Percentiles rank a stretch among this genome's conserved stretches.
These are phyloP conservation scores for Borovskyia barvae DNA, from an alignment of 208 protist genomes.

Conservation along the genomic window DNA sequence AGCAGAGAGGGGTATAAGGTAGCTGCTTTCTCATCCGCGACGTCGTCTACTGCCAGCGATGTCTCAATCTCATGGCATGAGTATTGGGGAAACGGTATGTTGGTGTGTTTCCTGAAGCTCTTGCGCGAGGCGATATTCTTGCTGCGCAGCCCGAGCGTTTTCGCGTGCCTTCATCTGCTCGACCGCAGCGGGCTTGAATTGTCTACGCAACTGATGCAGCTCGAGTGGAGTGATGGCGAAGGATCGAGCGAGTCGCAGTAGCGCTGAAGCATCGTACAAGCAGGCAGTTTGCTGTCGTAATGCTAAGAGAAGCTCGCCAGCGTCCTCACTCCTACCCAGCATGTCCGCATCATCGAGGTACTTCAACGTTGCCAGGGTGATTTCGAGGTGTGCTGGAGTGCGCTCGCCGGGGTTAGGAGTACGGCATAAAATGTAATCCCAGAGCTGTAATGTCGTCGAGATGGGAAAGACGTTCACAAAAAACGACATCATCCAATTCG, in stretches of 20 bases:
- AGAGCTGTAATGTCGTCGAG: constrained; percentile 48
- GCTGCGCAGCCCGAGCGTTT: constrained; percentile 1
- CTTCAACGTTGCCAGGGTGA: constrained; percentile 55
- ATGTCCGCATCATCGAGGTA: constrained; percentile 28
- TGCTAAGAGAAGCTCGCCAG: constrained; percentile 32
- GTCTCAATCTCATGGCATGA: too few relatives aligned
- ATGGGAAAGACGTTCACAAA: constrained; percentile 66
- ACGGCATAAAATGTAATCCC: constrained; percentile 60
- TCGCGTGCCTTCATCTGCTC: constrained; percentile 22
- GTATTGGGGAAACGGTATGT: too few relatives aligned
- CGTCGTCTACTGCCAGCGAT: too few relatives aligned
- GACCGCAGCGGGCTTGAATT: constrained; percentile 22
- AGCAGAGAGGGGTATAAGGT: too few relatives aligned
- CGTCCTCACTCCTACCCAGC: constrained; percentile 20
- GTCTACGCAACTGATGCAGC: constrained; percentile 40
- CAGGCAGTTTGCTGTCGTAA: constrained; percentile 24
- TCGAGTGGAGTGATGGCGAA: constrained; percentile 25
- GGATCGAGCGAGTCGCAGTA: constrained; percentile 22
- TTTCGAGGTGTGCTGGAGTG: constrained; percentile 40
- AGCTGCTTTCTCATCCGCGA: too few relatives aligned
- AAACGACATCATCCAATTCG: constrained; percentile 68
- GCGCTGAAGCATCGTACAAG: constrained; percentile 38
- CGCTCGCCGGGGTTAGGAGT: constrained; percentile 11
- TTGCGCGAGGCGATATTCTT: constrained; percentile 23
- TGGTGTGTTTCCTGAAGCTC: constrained; percentile 16